These are phyloP conservation scores for Hsuehochloa calcarea DNA, from an alignment of 176 grass and related monocot genomes.

Conservation along the genomic window DNA sequence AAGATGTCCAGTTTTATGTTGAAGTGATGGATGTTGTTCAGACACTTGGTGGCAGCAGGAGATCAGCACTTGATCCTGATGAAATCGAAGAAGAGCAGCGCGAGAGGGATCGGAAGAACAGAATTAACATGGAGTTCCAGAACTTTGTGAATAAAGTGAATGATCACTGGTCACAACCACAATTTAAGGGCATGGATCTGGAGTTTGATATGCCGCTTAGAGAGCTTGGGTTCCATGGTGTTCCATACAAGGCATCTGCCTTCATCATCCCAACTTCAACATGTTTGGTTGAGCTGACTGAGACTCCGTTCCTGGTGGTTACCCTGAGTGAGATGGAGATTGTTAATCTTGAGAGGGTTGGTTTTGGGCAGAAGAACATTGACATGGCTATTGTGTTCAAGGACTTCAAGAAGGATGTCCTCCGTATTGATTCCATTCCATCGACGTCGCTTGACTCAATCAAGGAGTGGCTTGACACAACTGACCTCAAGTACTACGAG, in stretches of 20 bases:
- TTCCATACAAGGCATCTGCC: slow-evolving; percentile 50
- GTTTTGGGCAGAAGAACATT: slow-evolving; percentile 40
- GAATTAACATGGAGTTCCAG: no score
- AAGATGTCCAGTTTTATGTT: slow-evolving; percentile 66
- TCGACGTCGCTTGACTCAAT: slow-evolving; percentile 46
- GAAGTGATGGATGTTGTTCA: slow-evolving; percentile 73
- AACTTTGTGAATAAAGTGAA: no score
- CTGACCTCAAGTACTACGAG: slow-evolving; percentile 59
- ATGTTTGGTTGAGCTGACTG: slow-evolving; percentile 56
- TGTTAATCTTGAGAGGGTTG: slow-evolving; percentile 58
- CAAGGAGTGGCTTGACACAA: slow-evolving; percentile 65
- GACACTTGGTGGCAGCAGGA: slow-evolving; percentile 43
- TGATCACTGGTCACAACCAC: slow-evolving; percentile 57
- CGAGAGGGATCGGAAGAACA: no score
- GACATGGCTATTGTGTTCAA: slow-evolving; percentile 66
- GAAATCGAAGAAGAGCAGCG: slow-evolving; percentile 66
- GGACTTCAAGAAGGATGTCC: slow-evolving; percentile 58
- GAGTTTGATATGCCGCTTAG: slow-evolving; percentile 60
- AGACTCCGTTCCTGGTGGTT: slow-evolving; percentile 52
- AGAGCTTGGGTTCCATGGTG: slow-evolving; percentile 61
- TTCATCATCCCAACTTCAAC: slow-evolving; percentile 61
- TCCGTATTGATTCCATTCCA: slow-evolving; percentile 56
- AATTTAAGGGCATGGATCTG: slow-evolving; percentile 48
- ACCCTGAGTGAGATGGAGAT: slow-evolving; percentile 60
- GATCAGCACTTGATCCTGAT: slow-evolving; percentile 62